Evolutionary conservation across 164 flowering plant species (phyloP).

Genomic region (Annona squamosa): DNA sequence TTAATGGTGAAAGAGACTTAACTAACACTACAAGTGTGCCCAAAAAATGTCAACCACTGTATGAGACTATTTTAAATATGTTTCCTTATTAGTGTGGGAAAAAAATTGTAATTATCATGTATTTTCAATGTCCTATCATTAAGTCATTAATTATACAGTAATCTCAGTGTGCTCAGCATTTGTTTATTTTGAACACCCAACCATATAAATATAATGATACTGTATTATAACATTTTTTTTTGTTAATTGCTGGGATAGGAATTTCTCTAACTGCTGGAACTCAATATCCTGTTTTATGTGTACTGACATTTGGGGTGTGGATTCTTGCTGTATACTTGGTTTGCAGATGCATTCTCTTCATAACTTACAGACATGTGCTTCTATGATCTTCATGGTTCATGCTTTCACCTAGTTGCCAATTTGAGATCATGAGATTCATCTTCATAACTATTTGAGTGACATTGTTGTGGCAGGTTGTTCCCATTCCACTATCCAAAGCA

Average conservation of each 20-base stretch:
- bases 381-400: slow-evolving; percentile 1
- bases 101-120: no score
- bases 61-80: no score
- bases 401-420: not conserved
- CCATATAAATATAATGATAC: not conserved
- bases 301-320: not conserved
- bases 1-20: no score
- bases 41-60: no score
- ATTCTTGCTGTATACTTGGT: not conserved
- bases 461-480: slow-evolving; percentile 54
- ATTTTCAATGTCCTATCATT: no score
- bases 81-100: no score
- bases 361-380: not conserved
- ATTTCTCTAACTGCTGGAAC: not conserved
- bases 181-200: not conserved
- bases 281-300: not conserved
- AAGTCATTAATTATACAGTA: not conserved
- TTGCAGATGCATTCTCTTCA: not conserved
- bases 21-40: not conserved
- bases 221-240: not conserved
- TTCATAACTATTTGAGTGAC: not conserved
- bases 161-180: not conserved
- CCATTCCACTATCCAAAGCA: slow-evolving; percentile 65
- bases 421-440: not conserved
- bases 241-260: not conserved